Base-by-base conservation (phyloP, 108 stramenopile species). In the Skeletonema marinoi region DNA sequence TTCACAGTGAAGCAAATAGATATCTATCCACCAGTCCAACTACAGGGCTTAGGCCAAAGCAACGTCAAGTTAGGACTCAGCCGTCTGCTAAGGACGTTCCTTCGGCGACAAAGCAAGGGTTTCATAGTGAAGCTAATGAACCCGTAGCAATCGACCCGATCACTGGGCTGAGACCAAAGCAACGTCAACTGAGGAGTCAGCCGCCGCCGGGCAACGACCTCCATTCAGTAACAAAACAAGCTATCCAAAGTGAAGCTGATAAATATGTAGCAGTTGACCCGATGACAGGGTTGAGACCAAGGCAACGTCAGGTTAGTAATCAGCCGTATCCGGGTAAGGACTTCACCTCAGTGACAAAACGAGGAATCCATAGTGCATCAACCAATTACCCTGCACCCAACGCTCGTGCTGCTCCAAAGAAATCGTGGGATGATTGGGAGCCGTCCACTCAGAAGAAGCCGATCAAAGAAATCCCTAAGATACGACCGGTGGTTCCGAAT, bases 351-450 rank as follows among this genome's bases (percentile, higher is more conserved):
- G 11, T 31, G 19, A 11, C 31, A 0, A 67, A 58, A 19, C 51
- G 56, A 58, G 56, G 17, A 21, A n/a, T 25, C 9, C 25, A 67
- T 48, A 44, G 17, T 48, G 35, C 39, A 25, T 33, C 42, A 51
- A 30, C 31, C 16, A 50, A 50, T 17, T 50, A 50, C 48, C 17
- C n/a, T n/a, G 42, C 42, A 48, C 1, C 14, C 25, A 19, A 32
- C 17, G 9, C 48, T 50, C 21, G 25, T 56, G 25, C 54, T 56
- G n/a, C 54, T 25, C 25, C 54, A 19, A 66, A 32, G 32, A 72
- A 78, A 44, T 58, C 25, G 2, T 78, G 78, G 78, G 78, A 78
- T 32, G 46, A 67, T 65, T 78, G 78, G 78, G 70, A 70, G 16
- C 78, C 78, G 0, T 41, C 77, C n/a, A 6, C 36, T 16, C 48